Conservation (phyloP, 2,329 filamentous ascomycete species). For the Sarocladium kiliense region DNA sequence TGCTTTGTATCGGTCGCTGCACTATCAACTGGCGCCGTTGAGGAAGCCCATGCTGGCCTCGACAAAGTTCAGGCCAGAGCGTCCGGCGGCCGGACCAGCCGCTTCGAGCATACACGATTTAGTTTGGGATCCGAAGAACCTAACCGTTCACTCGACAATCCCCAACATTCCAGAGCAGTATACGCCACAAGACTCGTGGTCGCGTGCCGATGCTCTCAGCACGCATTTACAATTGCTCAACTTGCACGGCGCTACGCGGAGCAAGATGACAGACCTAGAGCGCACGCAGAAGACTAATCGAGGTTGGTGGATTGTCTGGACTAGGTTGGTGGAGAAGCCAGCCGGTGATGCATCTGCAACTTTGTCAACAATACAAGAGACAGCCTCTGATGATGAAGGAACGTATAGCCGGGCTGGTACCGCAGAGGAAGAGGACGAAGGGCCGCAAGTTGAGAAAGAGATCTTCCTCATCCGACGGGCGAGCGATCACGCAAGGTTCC, state of each 20-base stretch:
- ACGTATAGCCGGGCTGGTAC: conserved; percentile 4
- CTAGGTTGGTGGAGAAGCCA: conserved; percentile 41
- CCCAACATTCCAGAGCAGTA: conserved; percentile 56
- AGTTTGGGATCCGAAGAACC: conserved; percentile 52
- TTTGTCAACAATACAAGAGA: conserved; percentile 4
- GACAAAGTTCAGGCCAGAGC: conserved; percentile 51
- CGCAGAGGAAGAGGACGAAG: conserved; percentile 12
- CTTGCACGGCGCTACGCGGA: conserved; percentile 41
- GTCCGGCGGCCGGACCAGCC: conserved; percentile 31
- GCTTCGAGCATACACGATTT: conserved; percentile 53
- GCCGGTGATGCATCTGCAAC: conserved; percentile 11
- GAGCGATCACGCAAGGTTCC: conserved; percentile 45
- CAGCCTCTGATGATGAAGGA: conserved; percentile 5
- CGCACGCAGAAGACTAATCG: conserved; percentile 61
- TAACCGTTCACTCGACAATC: conserved; percentile 58
- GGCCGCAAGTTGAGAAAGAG: conserved; percentile 41
- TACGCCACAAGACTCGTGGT: conserved; percentile 38
- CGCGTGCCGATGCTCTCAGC: conserved; percentile 57
- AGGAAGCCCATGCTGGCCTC: conserved; percentile 51
- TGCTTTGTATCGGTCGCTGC: conserved; percentile 53
- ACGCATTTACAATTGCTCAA: conserved; percentile 61
- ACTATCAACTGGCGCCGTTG: conserved; percentile 55
- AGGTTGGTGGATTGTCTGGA: conserved; percentile 69
- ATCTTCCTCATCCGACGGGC: conserved; percentile 57
- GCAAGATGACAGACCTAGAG: conserved; percentile 44